These are phyloP conservation scores for Yamadazyma triangularis DNA, from an alignment of 1,139 yeast species.

Conservation along the genomic window DNA sequence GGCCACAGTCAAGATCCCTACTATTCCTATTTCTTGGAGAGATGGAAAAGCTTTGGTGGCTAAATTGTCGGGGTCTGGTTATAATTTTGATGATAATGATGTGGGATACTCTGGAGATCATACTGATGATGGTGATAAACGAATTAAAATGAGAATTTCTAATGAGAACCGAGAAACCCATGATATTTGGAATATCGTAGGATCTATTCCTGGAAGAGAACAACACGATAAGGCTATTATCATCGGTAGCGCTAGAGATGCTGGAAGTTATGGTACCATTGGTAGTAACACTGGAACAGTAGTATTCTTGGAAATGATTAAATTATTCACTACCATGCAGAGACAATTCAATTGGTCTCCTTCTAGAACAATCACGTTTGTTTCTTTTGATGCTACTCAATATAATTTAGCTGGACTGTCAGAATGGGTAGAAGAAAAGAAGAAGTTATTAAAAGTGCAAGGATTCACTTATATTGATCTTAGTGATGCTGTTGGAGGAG, in stretches of 20 bases:
- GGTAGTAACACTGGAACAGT: conserved; percentile 76
- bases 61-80: conserved; percentile 46
- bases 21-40: conserved; percentile 68
- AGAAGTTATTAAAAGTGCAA: conserved; percentile 50
- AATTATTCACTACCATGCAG: conserved; percentile 64
- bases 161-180: conserved; percentile 58
- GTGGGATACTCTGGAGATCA: conserved; percentile 27
- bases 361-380: conserved; percentile 73
- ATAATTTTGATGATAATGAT: conserved; percentile 21
- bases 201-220: conserved; percentile 75
- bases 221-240: conserved; percentile 70
- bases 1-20: conserved; percentile 66
- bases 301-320: conserved; percentile 64
- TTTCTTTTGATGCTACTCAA: conserved; percentile 81
- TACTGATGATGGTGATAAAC: conserved; percentile 20
- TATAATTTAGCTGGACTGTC: conserved; percentile 84
- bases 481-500: conserved; percentile 68
- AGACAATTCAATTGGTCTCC: conserved; percentile 77
- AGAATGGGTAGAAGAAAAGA: conserved; percentile 66
- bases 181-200: conserved; percentile 74
- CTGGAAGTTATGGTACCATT: conserved; percentile 71
- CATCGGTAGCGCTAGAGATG: conserved; percentile 82
- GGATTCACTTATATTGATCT: conserved; percentile 76
- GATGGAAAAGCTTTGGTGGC: conserved; percentile 56
- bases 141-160: conserved; percentile 35